Evolutionary conservation across 768 basidiomycete species (phyloP), one percentile per base, ranked within the genome.

Genomic region (Boletus subparvulus): DNA sequence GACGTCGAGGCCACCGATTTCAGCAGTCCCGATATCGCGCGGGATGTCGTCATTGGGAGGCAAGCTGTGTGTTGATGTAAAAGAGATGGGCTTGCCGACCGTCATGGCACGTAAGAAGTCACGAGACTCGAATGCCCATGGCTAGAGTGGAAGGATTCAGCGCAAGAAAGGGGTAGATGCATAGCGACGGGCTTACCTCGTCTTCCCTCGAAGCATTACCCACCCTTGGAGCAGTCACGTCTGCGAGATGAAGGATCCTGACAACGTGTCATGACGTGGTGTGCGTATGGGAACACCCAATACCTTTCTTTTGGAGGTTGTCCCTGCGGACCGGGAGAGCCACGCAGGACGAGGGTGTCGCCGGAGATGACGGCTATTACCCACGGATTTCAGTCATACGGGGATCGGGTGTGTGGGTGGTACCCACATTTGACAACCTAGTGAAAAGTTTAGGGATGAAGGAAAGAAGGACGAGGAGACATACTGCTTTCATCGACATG

Each of bases 261-360:
- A 4, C 6, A 46, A 47, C 48, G 49, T 50, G 56, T 68, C 43
- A 54, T 54, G 36, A 50, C 40, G 50, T 24, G 9, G 37, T 16
- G 37, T 16, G 47, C 16, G 58, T n/a, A 40, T 42, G 49, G 24
- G 45, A 21, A 30, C 13, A 14, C 17, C 1, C 66, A 77, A 55
- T 62, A 90, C 93, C 92, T 83, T 74, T 97, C 94, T 77, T 95
- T 96, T 2, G 92, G 86, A 53, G 87, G 84, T 71, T 94, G 92
- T 9, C 94, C 93, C 68, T 91, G 90, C 2, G 87, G 82, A 36
- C 85, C 87, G 40, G 82, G 84, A 59, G 83, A 81, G 61, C 82
- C 87, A 73, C 94, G 86, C 52, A 97, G 77, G 55, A 96, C 81
- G 55, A 95, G 83, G 41, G 93, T 89, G 72, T 96, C 94, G 37